Evolutionary conservation across 2,329 filamentous ascomycete genomes (phyloP).

Genomic region (Cladosporium velox): DNA sequence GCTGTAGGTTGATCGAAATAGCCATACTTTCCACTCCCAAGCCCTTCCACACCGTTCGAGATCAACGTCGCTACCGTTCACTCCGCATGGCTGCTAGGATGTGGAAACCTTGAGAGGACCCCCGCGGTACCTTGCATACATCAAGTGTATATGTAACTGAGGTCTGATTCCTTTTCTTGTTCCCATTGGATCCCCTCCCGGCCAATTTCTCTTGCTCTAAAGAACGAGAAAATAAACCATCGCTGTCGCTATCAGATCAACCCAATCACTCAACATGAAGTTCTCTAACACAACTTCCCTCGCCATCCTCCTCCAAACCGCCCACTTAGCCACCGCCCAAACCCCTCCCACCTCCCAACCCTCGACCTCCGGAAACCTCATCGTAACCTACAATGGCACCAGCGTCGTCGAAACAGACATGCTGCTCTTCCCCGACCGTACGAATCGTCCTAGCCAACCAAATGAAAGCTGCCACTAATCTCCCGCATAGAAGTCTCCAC

Average conservation of each 20-base stretch:
- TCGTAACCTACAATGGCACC: slow-evolving; percentile 16
- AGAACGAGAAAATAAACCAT: neutral
- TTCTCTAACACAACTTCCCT: neutral
- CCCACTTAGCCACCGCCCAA: slow-evolving; percentile 1
- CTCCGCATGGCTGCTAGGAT: neutral
- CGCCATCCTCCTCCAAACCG: neutral
- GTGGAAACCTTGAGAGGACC: neutral
- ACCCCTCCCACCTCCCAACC: slow-evolving; percentile 11
- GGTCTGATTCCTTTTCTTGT: neutral
- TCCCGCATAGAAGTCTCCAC: slow-evolving; percentile 20
- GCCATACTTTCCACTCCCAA: slow-evolving; percentile 13
- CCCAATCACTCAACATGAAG: neutral
- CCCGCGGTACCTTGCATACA: slow-evolving; percentile 10
- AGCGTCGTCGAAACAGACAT: slow-evolving; percentile 1
- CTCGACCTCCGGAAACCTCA: neutral
- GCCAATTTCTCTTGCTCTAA: neutral
- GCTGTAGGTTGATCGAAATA: neutral
- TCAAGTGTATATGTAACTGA: neutral
- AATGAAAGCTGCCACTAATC: neutral
- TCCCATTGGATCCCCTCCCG: neutral
- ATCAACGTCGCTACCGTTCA: neutral
- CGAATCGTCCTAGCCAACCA: too few species aligned
- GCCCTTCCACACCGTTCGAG: neutral
- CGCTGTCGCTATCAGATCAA: neutral
- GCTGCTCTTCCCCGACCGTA: slow-evolving; percentile 16